Base-by-base conservation (phyloP, 257 asterid genomes). In the Ilex aquifolium region DNA sequence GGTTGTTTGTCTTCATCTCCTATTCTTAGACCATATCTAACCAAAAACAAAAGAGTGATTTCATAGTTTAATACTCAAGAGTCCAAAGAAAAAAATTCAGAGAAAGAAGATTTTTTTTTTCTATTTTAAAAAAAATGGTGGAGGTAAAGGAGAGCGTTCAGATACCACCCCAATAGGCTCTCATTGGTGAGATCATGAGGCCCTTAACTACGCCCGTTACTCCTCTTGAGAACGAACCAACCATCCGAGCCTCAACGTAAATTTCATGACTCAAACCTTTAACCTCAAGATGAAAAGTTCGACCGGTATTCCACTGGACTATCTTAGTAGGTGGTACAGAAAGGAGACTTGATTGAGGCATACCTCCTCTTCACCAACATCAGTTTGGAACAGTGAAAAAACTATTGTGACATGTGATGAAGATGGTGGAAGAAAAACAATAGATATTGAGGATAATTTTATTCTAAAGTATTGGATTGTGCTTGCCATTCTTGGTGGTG, bases 311-410 rank as follows among this genome's bases (percentile, higher is more conserved):
- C 27, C 27, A 21, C 1, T 21, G 27, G 27, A 21, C 27, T 1
- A 21, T 1, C 1, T 1, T 0, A 21, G 0, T 21, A 0, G 27
- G 1, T 21, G 27, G 27, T 21, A 21, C 27, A 21, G 1, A 21
- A 21, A 11, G 3, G 7, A n/a, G 51, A 46, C 36, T n/a, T 53
- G 44, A 42, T 65, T 61, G 63, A 16, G 21, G 49, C 7, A 54
- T 72, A 61, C 66, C 69, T 61, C 67, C 70, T 60, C 17, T 17
- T 59, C 64, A 51, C 59, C 59, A 63, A 44, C 70, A 67, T 53
- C 44, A 66, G 52, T 17, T 56, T 29, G 36, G 10, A 56, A 14
- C 10, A 10, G 32, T 46, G 21, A 16, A 32, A 53, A 6, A 30
- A 56, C 54, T 67, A 62, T 57, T 57, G 62, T 31, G 57, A 32